Percentiles rank a stretch among this genome's conserved stretches.
These are phyloP conservation scores for Tuber magnatum DNA, from an alignment of 495 filamentous ascomycete species.

Conservation along the genomic window DNA sequence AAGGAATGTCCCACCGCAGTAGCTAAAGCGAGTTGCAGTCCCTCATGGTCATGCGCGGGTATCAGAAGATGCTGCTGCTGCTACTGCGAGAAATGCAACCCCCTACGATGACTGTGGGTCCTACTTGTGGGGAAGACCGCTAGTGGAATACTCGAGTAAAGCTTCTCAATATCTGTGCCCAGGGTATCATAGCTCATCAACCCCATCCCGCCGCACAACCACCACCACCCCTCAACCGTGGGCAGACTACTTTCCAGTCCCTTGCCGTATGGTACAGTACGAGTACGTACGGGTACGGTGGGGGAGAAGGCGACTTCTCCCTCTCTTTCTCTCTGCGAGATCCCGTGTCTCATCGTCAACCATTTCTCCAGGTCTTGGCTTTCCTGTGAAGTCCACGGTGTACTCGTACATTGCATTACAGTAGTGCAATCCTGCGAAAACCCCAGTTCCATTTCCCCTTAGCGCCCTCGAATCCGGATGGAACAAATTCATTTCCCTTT, in stretches of 20 bases:
- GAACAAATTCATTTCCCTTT: not conserved
- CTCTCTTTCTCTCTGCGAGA: conserved; percentile 16
- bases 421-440: conserved; percentile 11
- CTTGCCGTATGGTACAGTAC: not conserved
- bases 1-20: not conserved
- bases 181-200: not conserved
- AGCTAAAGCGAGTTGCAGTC: not conserved
- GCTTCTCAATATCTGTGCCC: not conserved
- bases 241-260: not conserved
- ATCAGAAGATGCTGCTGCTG: not conserved
- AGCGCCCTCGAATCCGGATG: conserved; percentile 14
- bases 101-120: not conserved
- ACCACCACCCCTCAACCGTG: not conserved
- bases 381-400: conserved; percentile 15
- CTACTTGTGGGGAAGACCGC: not conserved
- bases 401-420: too few species aligned
- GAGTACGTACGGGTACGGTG: too few species aligned
- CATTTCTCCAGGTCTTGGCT: conserved; percentile 31
- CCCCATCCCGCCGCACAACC: not conserved
- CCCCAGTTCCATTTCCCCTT: conserved; percentile 6
- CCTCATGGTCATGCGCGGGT: not conserved
- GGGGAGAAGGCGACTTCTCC: not conserved
- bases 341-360: conserved; percentile 36
- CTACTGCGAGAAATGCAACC: not conserved
- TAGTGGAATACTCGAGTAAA: not conserved